These are phyloP conservation scores for Wickerhamiella australiensis DNA, from an alignment of 805 yeast genomes.

Conservation along the genomic window DNA sequence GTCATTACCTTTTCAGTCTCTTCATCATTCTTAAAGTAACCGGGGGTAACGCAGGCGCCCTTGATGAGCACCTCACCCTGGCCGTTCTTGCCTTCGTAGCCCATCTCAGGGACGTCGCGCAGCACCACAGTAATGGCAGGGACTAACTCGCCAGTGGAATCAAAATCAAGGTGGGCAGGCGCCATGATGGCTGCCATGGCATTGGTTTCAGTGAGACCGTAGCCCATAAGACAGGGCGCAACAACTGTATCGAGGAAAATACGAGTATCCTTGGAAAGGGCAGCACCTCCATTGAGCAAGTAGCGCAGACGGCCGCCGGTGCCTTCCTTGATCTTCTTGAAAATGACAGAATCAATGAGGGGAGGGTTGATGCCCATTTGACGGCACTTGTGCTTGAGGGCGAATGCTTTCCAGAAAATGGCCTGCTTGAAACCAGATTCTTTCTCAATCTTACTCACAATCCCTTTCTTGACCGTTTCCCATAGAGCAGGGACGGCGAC, in stretches of 20 bases:
- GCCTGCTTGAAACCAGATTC: conserved; percentile 57
- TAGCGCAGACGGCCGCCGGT: conserved; percentile 81
- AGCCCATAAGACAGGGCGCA: conserved; percentile 84
- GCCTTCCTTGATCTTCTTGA: conserved; percentile 81
- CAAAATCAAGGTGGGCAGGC: conserved; percentile 54
- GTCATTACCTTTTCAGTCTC: conserved; percentile 68
- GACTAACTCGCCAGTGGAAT: conserved; percentile 69
- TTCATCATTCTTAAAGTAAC: conserved; percentile 70
- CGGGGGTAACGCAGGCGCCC: conserved; percentile 61
- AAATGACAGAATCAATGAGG: conserved; percentile 58
- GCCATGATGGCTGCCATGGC: conserved; percentile 71
- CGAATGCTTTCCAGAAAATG: conserved; percentile 79
- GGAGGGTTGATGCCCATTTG: conserved; percentile 66
- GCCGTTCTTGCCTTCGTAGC: conserved; percentile 76
- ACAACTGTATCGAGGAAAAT: conserved; percentile 61
- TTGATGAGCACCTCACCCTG: conserved; percentile 85
- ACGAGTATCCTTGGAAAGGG: conserved; percentile 72
- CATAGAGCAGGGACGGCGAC: conserved; percentile 98
- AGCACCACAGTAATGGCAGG: conserved; percentile 80
- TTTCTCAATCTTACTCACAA: conserved; percentile 57
- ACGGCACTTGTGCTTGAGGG: conserved; percentile 50
- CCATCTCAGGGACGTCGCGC: conserved; percentile 82
- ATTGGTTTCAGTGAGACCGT: conserved; percentile 92
- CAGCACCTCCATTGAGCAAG: conserved; percentile 85
- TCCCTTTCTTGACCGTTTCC: conserved; percentile 92